Percentiles rank a stretch among this genome's conserved stretches.
phyloP scores from a whole-genome alignment of 768 basidiomycete species.

The Polyporus arcularius region DNA sequence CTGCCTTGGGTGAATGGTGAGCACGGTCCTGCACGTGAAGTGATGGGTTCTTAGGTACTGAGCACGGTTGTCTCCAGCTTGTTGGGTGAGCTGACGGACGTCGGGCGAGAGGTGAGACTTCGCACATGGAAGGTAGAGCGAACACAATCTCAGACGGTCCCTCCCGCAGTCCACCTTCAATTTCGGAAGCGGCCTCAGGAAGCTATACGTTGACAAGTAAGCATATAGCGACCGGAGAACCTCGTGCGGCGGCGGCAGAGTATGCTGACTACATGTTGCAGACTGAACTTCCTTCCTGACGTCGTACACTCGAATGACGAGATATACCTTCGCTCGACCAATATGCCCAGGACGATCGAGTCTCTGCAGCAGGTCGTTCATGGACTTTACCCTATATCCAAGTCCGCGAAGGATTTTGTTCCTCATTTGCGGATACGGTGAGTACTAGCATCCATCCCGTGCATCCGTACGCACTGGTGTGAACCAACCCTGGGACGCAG shows the following conservation, averaged over 20 bases:
- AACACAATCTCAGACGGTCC: neutral
- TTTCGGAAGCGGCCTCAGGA: conserved; percentile 59
- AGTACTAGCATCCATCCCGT: conserved; percentile 1
- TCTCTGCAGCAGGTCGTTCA: conserved; percentile 73
- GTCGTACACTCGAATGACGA: conserved; percentile 42
- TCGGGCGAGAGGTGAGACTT: conserved; percentile 59
- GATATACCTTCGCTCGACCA: conserved; percentile 74
- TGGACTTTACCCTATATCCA: conserved; percentile 64
- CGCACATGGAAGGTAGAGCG: neutral
- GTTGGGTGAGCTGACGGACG: conserved; percentile 70
- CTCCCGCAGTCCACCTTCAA: conserved; percentile 59
- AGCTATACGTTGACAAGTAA: conserved; percentile 68
- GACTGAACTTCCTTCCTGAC: conserved; percentile 67
- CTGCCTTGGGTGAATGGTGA: conserved; percentile 64
- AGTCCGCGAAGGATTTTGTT: conserved; percentile 44
- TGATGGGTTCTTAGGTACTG: neutral
- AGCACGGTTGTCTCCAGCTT: conserved; percentile 41
- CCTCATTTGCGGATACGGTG: conserved; percentile 63
- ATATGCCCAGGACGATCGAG: conserved; percentile 77
- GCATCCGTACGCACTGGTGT: neutral
- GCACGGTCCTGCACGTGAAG: conserved; percentile 18
- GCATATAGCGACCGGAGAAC: conserved; percentile 2
- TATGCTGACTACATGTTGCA: conserved; percentile 26
- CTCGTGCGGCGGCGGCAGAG: neutral
- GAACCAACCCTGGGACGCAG: conserved; percentile 34